Conservation (phyloP, 2,329 filamentous ascomycete genomes). For the Hypocreales sp. region DNA sequence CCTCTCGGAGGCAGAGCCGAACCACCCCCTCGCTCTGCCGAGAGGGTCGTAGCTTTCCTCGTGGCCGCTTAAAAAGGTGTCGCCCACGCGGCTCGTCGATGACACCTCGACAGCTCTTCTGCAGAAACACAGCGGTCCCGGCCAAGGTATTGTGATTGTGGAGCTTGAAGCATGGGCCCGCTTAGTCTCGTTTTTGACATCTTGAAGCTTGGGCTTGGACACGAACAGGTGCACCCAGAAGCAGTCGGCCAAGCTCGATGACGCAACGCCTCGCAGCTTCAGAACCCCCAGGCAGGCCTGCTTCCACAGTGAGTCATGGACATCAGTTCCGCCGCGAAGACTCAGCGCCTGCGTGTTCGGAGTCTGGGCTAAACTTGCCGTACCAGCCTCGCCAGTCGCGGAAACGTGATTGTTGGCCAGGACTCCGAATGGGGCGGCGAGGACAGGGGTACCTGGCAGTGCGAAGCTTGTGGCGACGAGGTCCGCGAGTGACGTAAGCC, state of each 20-base stretch:
- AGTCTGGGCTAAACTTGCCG: constrained; percentile 29
- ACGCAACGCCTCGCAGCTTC: constrained; percentile 31
- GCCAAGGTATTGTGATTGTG: constrained; percentile 34
- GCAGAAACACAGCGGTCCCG: constrained; percentile 35
- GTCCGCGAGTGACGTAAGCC: constrained; percentile 30
- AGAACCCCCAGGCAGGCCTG: constrained; percentile 33
- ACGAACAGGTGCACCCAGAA: constrained; percentile 37
- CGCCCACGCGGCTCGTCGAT: constrained; percentile 22
- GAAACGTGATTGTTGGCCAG: constrained; percentile 13
- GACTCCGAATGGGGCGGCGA: constrained; percentile 39
- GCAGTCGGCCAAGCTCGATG: constrained; percentile 24
- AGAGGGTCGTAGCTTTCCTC: constrained; percentile 33
- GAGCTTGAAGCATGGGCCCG: constrained; percentile 18
- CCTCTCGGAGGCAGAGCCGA: constrained; percentile 24
- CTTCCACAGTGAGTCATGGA: constrained; percentile 30
- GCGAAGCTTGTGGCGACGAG: constrained; percentile 21
- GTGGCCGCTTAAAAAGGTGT: constrained; percentile 19
- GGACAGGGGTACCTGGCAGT: constrained; percentile 26
- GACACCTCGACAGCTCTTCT: constrained; percentile 26
- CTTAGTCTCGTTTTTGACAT: constrained; percentile 25
- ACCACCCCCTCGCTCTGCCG: constrained; percentile 32
- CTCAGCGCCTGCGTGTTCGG: constrained; percentile 35
- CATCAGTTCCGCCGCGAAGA: constrained; percentile 22
- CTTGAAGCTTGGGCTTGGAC: constrained; percentile 25
- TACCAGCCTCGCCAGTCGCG: constrained; percentile 7